A percentile compares a stretch with the other conserved stretches of the same genome.
These are phyloP conservation scores for Ramularia collo-cygni DNA, from an alignment of 2,329 filamentous ascomycete species.

Conservation along the genomic window DNA sequence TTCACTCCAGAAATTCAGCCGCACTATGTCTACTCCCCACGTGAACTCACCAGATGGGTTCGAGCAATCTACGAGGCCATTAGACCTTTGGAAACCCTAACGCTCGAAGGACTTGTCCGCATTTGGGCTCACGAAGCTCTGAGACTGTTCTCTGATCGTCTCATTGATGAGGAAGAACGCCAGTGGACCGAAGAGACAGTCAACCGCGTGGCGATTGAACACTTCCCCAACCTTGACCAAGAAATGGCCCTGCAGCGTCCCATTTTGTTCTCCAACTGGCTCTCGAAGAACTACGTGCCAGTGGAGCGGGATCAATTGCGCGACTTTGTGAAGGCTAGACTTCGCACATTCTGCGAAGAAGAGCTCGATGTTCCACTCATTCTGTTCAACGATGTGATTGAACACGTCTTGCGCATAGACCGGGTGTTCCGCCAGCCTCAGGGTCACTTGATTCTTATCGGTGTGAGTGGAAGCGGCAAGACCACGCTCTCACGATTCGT, in stretches of 20 bases:
- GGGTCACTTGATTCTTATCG: constrained; percentile 95
- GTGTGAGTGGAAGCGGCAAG: constrained; percentile 97
- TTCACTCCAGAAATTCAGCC: constrained; percentile 97
- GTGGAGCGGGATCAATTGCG: constrained; percentile 91
- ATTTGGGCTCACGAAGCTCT: constrained; percentile 98
- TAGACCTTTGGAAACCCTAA: constrained; percentile 77
- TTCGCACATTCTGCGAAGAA: constrained; percentile 98
- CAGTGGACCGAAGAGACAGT: constrained; percentile 91
- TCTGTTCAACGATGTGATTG: constrained; percentile 97
- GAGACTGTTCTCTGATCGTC: constrained; percentile 91
- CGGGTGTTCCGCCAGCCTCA: constrained; percentile 97
- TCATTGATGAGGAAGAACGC: constrained; percentile 89
- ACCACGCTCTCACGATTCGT: constrained; percentile 97
- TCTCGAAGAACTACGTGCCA: constrained; percentile 96
- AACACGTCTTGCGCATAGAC: constrained; percentile 96
- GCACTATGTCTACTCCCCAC: constrained; percentile 98
- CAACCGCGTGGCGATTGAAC: constrained; percentile 75
- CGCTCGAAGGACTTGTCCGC: constrained; percentile 83
- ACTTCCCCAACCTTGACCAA: constrained; percentile 94
- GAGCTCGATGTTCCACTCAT: constrained; percentile 98
- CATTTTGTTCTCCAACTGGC: constrained; percentile 98
- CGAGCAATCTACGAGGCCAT: constrained; percentile 97
- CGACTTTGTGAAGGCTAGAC: constrained; percentile 93
- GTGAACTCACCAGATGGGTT: constrained; percentile 96
- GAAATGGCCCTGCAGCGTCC: constrained; percentile 81